Evolutionary conservation across 1,139 yeast species (phyloP).

Genomic region (Scheffersomyces parashehatae): DNA sequence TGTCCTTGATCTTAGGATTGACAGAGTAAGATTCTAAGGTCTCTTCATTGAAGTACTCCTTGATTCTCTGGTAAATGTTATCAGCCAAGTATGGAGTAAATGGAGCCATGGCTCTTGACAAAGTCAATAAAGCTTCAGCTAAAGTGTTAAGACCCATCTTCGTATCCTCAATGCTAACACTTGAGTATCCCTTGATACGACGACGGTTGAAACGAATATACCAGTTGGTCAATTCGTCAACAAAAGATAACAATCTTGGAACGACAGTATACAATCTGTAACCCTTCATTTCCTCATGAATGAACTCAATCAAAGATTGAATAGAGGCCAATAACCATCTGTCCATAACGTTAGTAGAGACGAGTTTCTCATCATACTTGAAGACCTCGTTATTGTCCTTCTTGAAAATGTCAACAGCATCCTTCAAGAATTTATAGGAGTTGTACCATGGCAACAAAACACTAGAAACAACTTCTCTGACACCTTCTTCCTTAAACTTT

Average conservation of each 20-base stretch:
- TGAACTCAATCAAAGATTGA: conserved; percentile 83
- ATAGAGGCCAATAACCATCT: conserved; percentile 93
- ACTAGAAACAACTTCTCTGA: conserved; percentile 93
- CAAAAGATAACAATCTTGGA: conserved; percentile 81
- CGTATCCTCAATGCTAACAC: conserved; percentile 81
- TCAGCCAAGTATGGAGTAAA: conserved; percentile 97
- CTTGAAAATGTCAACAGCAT: conserved; percentile 82
- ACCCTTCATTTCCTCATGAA: conserved; percentile 85
- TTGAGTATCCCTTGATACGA: conserved; percentile 85
- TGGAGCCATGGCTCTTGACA: conserved; percentile 97
- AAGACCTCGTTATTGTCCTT: conserved; percentile 74
- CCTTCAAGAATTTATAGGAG: conserved; percentile 93
- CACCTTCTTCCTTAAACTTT: conserved; percentile 98
- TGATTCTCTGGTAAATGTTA: conserved; percentile 78
- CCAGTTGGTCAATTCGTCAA: conserved; percentile 98
- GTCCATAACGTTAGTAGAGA: conserved; percentile 91
- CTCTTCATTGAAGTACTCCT: conserved; percentile 56
- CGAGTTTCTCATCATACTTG: conserved; percentile 63
- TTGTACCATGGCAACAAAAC: conserved; percentile 98
- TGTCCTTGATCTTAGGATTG: conserved; percentile 50
- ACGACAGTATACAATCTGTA: conserved; percentile 95
- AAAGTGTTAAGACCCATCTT: conserved; percentile 84
- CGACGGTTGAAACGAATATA: conserved; percentile 97
- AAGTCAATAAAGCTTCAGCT: conserved; percentile 83
- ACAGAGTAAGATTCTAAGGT: conserved; percentile 47